phyloP scores from a whole-genome alignment of 371 early-diverging fungal species.

The Globomyces sp. region DNA sequence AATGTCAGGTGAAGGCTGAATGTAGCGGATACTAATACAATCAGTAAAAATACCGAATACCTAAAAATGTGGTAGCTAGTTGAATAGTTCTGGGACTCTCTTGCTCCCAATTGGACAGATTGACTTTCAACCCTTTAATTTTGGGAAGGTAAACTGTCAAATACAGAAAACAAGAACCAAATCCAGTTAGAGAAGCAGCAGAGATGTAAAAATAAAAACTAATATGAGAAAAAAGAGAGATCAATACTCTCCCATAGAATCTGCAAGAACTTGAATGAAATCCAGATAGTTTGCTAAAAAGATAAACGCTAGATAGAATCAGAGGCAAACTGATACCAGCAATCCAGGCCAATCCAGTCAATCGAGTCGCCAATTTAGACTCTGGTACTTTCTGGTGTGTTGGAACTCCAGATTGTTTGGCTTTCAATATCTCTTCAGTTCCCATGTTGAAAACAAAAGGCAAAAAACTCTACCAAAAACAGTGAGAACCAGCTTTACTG shows the following conservation, averaged over 20 bases:
- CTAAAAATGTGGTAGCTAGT: slow-evolving; percentile 4
- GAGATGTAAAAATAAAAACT: neutral
- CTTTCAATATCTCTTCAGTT: slow-evolving; percentile 8
- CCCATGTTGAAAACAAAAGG: neutral
- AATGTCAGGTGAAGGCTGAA: neutral
- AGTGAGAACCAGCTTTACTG: too few relatives aligned
- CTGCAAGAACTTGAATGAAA: neutral
- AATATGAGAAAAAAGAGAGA: neutral
- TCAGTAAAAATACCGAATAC: too few relatives aligned
- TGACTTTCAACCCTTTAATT: slow-evolving; percentile 3
- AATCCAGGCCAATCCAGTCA: slow-evolving; percentile 5
- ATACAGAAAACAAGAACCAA: slow-evolving; percentile 5
- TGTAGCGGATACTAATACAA: neutral
- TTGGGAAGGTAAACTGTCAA: slow-evolving; percentile 7
- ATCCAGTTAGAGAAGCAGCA: neutral
- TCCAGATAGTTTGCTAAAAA: neutral
- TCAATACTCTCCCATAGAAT: neutral
- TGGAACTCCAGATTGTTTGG: neutral
- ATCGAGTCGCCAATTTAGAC: neutral
- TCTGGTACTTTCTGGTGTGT: slow-evolving; percentile 7
- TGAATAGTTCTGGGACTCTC: slow-evolving; percentile 11
- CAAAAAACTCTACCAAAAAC: too few relatives aligned
- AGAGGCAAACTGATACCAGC: neutral
- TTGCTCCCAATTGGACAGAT: slow-evolving; percentile 9
- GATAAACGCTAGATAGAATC: neutral